These are phyloP conservation scores for Camelina laxa DNA, from an alignment of 345 rosid species.

Conservation along the genomic window DNA sequence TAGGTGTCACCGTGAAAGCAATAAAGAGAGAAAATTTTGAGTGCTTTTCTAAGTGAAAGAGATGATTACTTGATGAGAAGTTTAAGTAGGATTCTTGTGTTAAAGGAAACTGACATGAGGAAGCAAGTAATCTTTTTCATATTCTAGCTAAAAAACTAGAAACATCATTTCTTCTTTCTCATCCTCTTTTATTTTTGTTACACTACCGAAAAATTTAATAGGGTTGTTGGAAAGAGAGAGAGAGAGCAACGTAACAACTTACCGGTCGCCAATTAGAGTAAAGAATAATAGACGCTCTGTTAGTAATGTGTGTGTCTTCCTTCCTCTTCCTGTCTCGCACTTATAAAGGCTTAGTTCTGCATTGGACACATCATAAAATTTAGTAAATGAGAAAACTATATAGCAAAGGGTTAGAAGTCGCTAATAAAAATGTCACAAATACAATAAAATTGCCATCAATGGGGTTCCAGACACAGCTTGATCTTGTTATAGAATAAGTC, in stretches of 20 bases:
- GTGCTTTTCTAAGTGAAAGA: constrained; percentile 34
- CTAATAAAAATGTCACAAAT: constrained; percentile 5
- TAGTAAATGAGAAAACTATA: constrained; percentile 16
- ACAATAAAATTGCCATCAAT: background rate
- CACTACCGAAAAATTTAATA: background rate
- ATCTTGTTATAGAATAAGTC: background rate
- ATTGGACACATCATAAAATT: constrained; percentile 23
- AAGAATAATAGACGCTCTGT: background rate
- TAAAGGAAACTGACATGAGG: constrained; percentile 52
- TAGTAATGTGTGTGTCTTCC: constrained; percentile 1
- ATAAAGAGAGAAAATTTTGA: constrained; percentile 32
- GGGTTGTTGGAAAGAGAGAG: background rate
- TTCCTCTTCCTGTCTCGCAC: constrained; percentile 4
- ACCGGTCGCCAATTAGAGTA: constrained; percentile 16
- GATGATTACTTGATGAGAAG: constrained; percentile 65
- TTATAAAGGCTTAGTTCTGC: constrained; percentile 25
- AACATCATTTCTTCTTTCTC: constrained; percentile 23
- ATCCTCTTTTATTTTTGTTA: background rate
- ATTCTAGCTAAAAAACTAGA: constrained; percentile 9
- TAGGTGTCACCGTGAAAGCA: constrained; percentile 29
- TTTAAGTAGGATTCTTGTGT: constrained; percentile 65
- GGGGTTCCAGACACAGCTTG: constrained; percentile 14
- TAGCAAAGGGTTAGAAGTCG: constrained; percentile 13
- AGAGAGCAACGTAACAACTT: constrained; percentile 20
- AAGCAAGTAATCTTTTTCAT: constrained; percentile 71